These are phyloP conservation scores for Plasmopara viticola DNA, from an alignment of 352 stramenopile species.

Conservation along the genomic window DNA sequence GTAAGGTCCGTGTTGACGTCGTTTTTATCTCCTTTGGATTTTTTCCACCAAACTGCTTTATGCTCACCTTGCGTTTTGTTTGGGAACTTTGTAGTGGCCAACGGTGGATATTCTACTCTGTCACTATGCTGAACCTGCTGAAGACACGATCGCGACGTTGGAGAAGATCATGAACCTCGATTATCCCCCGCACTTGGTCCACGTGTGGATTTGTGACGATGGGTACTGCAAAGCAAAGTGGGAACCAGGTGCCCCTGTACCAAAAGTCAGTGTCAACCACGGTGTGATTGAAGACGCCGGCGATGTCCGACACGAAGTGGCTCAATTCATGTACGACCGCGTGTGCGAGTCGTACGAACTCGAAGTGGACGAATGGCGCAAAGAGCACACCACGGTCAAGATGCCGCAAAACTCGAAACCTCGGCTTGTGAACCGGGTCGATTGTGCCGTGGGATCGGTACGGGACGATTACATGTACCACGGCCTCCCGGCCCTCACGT, in stretches of 20 bases:
- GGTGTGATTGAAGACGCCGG: conserved; percentile 68
- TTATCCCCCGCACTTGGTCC: conserved; percentile 62
- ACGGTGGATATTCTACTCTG: conserved; percentile 73
- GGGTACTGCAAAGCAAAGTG: conserved; percentile 72
- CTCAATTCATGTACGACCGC: conserved; percentile 72
- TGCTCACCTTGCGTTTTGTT: too few species aligned
- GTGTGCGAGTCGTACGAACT: conserved; percentile 64
- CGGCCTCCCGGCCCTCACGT: conserved; percentile 53
- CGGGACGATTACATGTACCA: conserved; percentile 69
- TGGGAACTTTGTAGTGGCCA: conserved; percentile 44
- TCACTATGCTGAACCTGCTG: conserved; percentile 68
- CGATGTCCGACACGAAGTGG: conserved; percentile 62
- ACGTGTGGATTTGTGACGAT: conserved; percentile 75
- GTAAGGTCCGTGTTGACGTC: conserved; percentile 25
- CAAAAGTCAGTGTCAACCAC: conserved; percentile 55
- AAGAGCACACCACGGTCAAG: conserved; percentile 64
- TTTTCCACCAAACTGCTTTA: too few species aligned
- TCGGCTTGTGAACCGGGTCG: conserved; percentile 36
- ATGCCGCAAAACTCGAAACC: conserved; percentile 46
- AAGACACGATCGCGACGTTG: conserved; percentile 70
- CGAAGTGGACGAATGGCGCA: conserved; percentile 67
- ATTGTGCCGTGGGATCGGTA: conserved; percentile 61
- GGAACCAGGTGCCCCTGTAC: conserved; percentile 35
- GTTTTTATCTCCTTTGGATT: conserved; percentile 5
- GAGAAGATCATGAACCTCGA: conserved; percentile 72